These are phyloP conservation scores for Fomitopsis schrenkii DNA, from an alignment of 1,284 basidiomycete species.

Conservation along the genomic window DNA sequence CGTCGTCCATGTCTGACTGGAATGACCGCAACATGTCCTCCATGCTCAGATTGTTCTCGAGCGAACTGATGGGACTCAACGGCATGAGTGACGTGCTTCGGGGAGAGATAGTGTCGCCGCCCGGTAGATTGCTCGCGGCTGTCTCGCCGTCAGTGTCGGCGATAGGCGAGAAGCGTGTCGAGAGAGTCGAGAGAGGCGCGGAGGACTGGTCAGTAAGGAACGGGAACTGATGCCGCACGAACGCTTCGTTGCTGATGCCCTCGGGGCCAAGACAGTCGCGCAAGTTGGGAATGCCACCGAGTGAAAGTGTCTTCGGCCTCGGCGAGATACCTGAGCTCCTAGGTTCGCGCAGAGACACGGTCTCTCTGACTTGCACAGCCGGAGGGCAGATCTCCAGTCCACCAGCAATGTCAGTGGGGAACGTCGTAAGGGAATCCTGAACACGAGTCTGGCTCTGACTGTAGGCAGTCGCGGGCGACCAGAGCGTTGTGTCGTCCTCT, in stretches of 20 bases:
- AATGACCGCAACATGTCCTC: conserved; percentile 43
- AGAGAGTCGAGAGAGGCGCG: conserved; percentile 21
- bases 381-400: conserved; percentile 18
- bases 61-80: conserved; percentile 51
- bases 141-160: conserved; percentile 34
- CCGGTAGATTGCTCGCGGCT: conserved; percentile 1
- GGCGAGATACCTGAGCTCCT: conserved; percentile 27
- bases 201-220: conserved; percentile 39
- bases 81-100: conserved; percentile 48
- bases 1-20: conserved; percentile 51
- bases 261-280: conserved; percentile 17
- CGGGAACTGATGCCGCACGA: conserved; percentile 33
- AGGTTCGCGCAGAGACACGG: conserved; percentile 18
- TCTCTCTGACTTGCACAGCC: conserved; percentile 14
- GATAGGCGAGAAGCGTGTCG: conserved; percentile 49
- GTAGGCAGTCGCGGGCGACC: conserved; percentile 18
- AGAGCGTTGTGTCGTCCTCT: conserved; percentile 18
- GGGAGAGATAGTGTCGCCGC: conserved; percentile 21
- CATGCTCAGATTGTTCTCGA: conserved; percentile 35
- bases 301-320: conserved; percentile 33
- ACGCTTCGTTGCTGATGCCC: conserved; percentile 7
- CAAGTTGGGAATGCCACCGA: conserved; percentile 35
- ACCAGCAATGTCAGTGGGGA: conserved; percentile 10
- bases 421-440: conserved; percentile 17
- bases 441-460: conserved; percentile 4